Base-by-base conservation (phyloP, 2,329 filamentous ascomycete species). In the Diaporthe ilicicola region DNA sequence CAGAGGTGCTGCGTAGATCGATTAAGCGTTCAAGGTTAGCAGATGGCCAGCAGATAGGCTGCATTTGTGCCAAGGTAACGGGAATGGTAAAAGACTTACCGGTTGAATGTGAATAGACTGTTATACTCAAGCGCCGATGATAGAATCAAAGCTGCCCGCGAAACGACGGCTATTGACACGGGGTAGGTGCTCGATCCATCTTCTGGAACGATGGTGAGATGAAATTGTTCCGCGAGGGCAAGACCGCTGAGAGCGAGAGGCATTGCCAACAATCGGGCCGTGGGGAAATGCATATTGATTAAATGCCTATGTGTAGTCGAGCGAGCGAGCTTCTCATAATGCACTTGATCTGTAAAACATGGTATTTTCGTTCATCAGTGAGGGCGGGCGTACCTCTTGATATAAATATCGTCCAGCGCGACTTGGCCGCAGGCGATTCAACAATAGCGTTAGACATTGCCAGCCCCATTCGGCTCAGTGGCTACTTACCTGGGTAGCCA, bases 71-170 rank as follows among this genome's bases (percentile, higher is more conserved):
- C 7, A 51, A n/a, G 8, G 3, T 19, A 13, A 17, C n/a, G 10
- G 15, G 15, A 8, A 4, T 17, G 3, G 12, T 19, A 9, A 15
- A 2, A 8, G 6, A 24, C 64, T 22, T 54, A 67, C 64, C n/a
- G 27, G 22, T 67, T 54, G 10, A 44, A 67, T 4, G 64, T 67
- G 34, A 67, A 67, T n/a, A 27, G 34, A 4, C 27, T 34, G 19
- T 19, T 54, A 15, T 67, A 67, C 5, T 67, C 64, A n/a, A 67
- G 50, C 37, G 64, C 64, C 3, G 64, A 67, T 2, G 64, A 67
- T 8, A 67, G 64, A 44, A 67, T 67, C 29, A 54, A 34, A 7
- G 64, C 64, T 67, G 27, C 64, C 17, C 64, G 64, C 9, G 64
- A 67, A 12, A 67, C 64, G 10, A 34, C 44, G 12, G 64, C 64